phyloP scores from a whole-genome alignment of 768 basidiomycete genomes.

The Baorangia bicolor region DNA sequence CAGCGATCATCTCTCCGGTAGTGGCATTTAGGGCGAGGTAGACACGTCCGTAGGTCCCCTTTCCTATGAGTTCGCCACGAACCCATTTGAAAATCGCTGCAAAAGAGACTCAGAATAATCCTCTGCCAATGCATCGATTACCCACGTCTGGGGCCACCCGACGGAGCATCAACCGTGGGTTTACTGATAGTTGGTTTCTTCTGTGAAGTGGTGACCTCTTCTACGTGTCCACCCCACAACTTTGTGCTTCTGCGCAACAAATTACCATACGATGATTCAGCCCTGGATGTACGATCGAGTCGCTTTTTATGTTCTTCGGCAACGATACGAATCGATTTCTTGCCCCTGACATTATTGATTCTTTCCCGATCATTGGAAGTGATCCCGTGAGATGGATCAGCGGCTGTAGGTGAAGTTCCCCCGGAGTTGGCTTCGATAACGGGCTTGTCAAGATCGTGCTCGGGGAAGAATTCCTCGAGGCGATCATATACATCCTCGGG shows the following conservation, averaged over 20 bases:
- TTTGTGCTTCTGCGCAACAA: conserved; percentile 83
- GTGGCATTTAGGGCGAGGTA: conserved; percentile 95
- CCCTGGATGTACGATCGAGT: conserved; percentile 67
- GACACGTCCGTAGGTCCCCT: conserved; percentile 94
- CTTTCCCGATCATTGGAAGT: conserved; percentile 35
- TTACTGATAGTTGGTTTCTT: conserved; percentile 44
- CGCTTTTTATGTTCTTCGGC: conserved; percentile 84
- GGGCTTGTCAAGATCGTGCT: conserved; percentile 93
- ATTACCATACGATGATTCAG: conserved; percentile 49
- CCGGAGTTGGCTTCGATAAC: conserved; percentile 86
- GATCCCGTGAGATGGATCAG: conserved; percentile 48
- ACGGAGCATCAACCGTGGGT: conserved; percentile 57
- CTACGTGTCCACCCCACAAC: conserved; percentile 90
- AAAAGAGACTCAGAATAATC: conserved; percentile 20
- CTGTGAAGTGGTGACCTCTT: conserved; percentile 86
- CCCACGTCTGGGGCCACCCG: conserved; percentile 68
- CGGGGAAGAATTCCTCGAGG: conserved; percentile 93
- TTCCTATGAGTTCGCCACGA: conserved; percentile 95
- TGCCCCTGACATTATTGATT: conserved; percentile 53
- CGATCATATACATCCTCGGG: conserved; percentile 93
- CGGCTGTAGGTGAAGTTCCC: conserved; percentile 71
- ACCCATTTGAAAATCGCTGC: conserved; percentile 96
- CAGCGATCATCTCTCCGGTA: conserved; percentile 98
- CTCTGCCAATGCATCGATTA: conserved; percentile 18
- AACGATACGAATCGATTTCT: conserved; percentile 92